Evolutionary conservation across 108 stramenopile genomes (phyloP).

Genomic region (Pseudonitzschia multiseries): DNA sequence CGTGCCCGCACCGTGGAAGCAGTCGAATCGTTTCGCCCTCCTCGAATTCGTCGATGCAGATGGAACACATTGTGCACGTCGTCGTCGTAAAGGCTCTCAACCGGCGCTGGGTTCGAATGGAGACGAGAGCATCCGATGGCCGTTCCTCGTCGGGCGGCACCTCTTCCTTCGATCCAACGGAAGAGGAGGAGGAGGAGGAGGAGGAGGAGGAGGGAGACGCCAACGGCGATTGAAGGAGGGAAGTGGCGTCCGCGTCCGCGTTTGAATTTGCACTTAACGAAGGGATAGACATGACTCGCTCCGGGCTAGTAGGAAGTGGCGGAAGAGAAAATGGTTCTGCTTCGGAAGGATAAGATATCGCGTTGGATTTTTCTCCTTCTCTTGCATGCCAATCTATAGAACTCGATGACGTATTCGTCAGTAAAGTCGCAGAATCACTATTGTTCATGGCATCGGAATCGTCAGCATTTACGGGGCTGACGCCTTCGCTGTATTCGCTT

Average conservation of each 20-base stretch:
- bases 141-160: conserved; percentile 5
- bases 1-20: conserved; percentile 78
- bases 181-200: no score
- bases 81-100: conserved; percentile 18
- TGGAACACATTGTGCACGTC: conserved; percentile 70
- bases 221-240: no score
- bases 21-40: conserved; percentile 72
- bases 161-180: no score
- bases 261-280: no score
- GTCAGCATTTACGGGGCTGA: no score
- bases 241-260: no score
- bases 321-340: neutral
- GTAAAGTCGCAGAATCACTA: no score
- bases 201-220: no score
- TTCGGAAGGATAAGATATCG: neutral
- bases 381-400: neutral
- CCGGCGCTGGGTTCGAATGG: neutral
- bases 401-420: no score
- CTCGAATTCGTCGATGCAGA: conserved; percentile 92
- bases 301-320: neutral
- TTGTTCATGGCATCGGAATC: neutral
- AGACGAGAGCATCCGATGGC: neutral
- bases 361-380: neutral
- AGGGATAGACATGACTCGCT: neutral
- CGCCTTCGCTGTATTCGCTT: neutral